These are phyloP conservation scores for Penicillium brasilianum DNA, from an alignment of 2,329 filamentous ascomycete species.

Conservation along the genomic window DNA sequence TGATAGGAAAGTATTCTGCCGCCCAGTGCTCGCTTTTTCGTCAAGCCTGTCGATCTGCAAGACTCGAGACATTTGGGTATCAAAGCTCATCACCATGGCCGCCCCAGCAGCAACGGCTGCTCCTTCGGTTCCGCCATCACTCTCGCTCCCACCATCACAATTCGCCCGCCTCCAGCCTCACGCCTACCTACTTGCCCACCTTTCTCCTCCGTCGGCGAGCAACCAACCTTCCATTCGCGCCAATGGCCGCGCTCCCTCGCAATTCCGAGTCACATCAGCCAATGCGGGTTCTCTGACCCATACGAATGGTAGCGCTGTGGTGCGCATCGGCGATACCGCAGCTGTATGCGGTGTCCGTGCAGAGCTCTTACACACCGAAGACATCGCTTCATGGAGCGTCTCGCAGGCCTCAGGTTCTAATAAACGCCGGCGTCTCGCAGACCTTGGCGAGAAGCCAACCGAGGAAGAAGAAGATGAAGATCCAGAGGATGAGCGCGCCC, in stretches of 20 bases:
- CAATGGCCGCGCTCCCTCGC: conserved; percentile 74
- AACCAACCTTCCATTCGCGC: conserved; percentile 68
- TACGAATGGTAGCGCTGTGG: conserved; percentile 85
- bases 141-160: conserved; percentile 65
- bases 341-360: conserved; percentile 92
- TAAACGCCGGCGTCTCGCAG: conserved; percentile 38
- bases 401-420: conserved; percentile 41
- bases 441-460: conserved; percentile 23
- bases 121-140: conserved; percentile 47
- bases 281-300: conserved; percentile 87
- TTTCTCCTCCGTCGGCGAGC: conserved; percentile 63
- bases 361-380: conserved; percentile 77
- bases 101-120: conserved; percentile 27
- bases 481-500: conserved; percentile 50
- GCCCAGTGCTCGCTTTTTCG: conserved; percentile 23
- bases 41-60: conserved; percentile 13
- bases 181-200: conserved; percentile 87
- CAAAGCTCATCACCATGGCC: conserved; percentile 29
- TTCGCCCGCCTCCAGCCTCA: conserved; percentile 90
- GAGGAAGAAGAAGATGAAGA: conserved; percentile 27
- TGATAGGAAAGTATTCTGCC: conserved; percentile 34
- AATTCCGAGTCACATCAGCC: conserved; percentile 73
- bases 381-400: conserved; percentile 66
- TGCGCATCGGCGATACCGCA: conserved; percentile 86
- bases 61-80: conserved; percentile 3